Evolutionary conservation across 768 basidiomycete genomes (phyloP).

Genomic region (Rhodotorula taiwanensis): DNA sequence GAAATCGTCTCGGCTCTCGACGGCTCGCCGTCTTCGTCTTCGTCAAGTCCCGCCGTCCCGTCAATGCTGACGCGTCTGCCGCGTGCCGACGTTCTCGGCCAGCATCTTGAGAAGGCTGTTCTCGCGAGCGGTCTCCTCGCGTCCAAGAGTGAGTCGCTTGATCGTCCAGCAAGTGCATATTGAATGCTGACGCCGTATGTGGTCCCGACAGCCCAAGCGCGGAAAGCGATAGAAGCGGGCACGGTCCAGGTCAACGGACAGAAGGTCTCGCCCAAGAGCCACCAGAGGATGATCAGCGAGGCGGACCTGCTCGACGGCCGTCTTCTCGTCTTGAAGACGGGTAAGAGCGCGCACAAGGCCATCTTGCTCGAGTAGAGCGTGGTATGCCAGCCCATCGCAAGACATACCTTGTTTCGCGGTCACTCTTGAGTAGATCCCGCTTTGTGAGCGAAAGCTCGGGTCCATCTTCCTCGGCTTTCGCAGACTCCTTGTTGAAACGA

Average conservation of each 20-base stretch:
- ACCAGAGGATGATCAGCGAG: constrained; percentile 13
- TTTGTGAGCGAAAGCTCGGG: too few relatives aligned
- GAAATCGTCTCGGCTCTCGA: constrained; percentile 22
- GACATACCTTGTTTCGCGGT: too few relatives aligned
- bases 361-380: constrained; percentile 30
- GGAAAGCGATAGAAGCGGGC: constrained; percentile 28
- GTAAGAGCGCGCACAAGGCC: constrained; percentile 25
- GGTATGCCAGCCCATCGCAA: too few relatives aligned
- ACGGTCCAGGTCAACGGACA: constrained; percentile 24
- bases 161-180: too few relatives aligned
- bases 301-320: constrained; percentile 17
- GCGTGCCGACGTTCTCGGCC: constrained; percentile 1
- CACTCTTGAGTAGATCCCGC: too few relatives aligned
- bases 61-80: constrained; percentile 9
- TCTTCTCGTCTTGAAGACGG: constrained; percentile 22
- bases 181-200: too few relatives aligned
- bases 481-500: too few relatives aligned
- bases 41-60: constrained; percentile 8
- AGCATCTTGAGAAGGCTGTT: constrained; percentile 20
- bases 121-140: constrained; percentile 25
- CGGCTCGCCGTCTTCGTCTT: not conserved
- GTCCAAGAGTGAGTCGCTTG: constrained; percentile 27
- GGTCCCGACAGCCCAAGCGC: constrained; percentile 19
- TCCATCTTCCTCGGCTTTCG: too few relatives aligned
- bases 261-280: constrained; percentile 12